A percentile compares a stretch with the other conserved stretches of the same genome.
phyloP scores from a whole-genome alignment of 345 rosid genomes.

The Acer campestre region DNA sequence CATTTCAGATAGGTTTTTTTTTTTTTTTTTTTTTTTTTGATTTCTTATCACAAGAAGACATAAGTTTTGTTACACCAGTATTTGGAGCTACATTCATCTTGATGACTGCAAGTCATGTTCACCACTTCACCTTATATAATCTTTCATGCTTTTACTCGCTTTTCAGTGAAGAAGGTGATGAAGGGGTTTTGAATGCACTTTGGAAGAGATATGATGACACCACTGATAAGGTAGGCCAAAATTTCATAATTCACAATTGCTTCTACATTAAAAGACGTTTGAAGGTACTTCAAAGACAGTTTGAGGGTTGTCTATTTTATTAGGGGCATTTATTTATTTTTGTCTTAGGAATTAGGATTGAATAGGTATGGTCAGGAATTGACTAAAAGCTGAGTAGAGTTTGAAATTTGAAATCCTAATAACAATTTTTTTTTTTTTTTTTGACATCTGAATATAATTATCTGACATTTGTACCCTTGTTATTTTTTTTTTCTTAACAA shows the following conservation, averaged over 20 bases:
- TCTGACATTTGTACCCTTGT: background rate
- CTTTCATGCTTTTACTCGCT: background rate
- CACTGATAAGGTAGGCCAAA: constrained; percentile 49
- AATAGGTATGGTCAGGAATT: background rate
- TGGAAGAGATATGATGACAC: constrained; percentile 60
- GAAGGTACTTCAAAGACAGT: no score
- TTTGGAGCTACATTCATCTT: constrained; percentile 10
- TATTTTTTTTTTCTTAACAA: background rate
- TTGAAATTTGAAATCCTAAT: background rate
- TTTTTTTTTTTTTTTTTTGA: no score
- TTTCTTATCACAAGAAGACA: background rate
- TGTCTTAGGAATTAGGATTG: background rate
- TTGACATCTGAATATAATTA: background rate
- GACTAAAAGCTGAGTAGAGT: background rate
- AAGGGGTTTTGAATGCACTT: constrained; percentile 48
- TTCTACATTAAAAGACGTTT: background rate
- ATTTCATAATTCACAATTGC: constrained; percentile 5
- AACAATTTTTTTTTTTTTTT: background rate
- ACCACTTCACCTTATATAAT: background rate
- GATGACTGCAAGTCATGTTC: background rate
- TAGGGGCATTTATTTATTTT: background rate
- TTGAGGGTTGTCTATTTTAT: constrained; percentile 14
- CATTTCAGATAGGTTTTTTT: background rate
- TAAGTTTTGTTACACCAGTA: constrained; percentile 12
- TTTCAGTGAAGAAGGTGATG: constrained; percentile 57